Conservation (phyloP, 106 monocot genomes). For the Apostasia ramifera region DNA sequence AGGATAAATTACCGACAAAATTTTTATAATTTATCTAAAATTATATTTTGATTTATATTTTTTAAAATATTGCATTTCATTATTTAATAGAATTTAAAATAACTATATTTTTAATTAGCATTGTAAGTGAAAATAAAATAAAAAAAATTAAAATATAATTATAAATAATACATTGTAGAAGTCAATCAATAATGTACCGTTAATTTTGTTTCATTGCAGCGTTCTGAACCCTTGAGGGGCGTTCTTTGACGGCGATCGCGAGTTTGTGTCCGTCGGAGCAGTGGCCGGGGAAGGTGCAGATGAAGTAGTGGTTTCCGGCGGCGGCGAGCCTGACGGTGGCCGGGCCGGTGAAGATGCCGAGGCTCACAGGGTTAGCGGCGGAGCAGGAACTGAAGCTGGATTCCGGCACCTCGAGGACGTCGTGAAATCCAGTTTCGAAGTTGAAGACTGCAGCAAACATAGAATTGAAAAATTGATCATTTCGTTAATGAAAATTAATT, state of each 20-base stretch:
- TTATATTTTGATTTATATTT: too few relatives aligned
- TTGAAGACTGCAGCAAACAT: slow-evolving; percentile 15
- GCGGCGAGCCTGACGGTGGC: slow-evolving; percentile 20
- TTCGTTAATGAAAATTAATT: background rate
- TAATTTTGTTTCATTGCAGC: too few relatives aligned
- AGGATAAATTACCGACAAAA: too few relatives aligned
- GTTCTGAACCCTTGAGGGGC: too few relatives aligned
- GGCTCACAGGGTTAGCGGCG: slow-evolving; percentile 6
- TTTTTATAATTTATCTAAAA: too few relatives aligned
- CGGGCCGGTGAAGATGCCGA: slow-evolving; percentile 9
- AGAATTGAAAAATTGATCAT: background rate
- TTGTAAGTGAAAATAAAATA: too few relatives aligned
- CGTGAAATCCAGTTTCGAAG: slow-evolving; percentile 14
- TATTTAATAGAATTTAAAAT: too few relatives aligned
- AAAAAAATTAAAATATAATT: too few relatives aligned
- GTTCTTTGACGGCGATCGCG: slow-evolving; percentile 11
- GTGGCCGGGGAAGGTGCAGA: slow-evolving; percentile 27
- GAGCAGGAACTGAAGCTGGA: slow-evolving; percentile 25
- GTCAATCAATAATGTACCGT: too few relatives aligned
- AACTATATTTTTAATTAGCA: too few relatives aligned
- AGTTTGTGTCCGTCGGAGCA: slow-evolving; percentile 27
- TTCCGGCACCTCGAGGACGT: slow-evolving; percentile 21
- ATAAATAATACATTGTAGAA: too few relatives aligned
- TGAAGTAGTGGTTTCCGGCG: slow-evolving; percentile 20
- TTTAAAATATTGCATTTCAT: too few relatives aligned